Percentiles rank a stretch among this genome's conserved stretches.
Conservation (phyloP, 2,329 filamentous ascomycete species). For the Aquanectria penicillioides region DNA sequence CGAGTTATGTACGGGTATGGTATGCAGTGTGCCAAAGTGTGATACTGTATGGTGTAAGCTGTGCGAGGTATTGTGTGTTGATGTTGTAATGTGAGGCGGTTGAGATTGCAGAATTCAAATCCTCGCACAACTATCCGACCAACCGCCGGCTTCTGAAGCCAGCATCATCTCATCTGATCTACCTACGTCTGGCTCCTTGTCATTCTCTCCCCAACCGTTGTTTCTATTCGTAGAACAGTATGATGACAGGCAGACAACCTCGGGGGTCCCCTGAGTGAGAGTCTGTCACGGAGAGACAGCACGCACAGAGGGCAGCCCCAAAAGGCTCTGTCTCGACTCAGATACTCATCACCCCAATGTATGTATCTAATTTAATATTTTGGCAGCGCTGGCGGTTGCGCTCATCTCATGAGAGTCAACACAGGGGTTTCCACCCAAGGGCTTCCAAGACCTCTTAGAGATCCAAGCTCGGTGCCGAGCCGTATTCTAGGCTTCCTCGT, state of each 20-base stretch:
- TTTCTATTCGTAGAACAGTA: constrained; percentile 6
- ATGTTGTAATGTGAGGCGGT: background rate
- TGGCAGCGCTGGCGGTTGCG: constrained; percentile 10
- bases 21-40: background rate
- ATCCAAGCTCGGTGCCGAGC: background rate
- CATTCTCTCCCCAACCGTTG: no score
- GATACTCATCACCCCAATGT: background rate
- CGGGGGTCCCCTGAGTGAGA: no score
- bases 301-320: background rate
- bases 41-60: constrained; percentile 15
- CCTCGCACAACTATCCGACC: background rate
- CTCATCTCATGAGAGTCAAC: constrained; percentile 1
- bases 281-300: no score
- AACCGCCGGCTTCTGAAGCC: background rate
- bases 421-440: background rate
- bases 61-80: background rate
- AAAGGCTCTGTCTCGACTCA: constrained; percentile 12
- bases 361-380: constrained; percentile 15
- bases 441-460: constrained; percentile 2
- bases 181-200: constrained; percentile 1
- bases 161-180: constrained; percentile 17
- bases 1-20: no score
- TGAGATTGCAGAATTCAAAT: constrained; percentile 5
- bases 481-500: constrained; percentile 2
- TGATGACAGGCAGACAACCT: background rate